These are phyloP conservation scores for Pneumocystis carinii DNA, from an alignment of 1,139 yeast species.

Conservation along the genomic window DNA sequence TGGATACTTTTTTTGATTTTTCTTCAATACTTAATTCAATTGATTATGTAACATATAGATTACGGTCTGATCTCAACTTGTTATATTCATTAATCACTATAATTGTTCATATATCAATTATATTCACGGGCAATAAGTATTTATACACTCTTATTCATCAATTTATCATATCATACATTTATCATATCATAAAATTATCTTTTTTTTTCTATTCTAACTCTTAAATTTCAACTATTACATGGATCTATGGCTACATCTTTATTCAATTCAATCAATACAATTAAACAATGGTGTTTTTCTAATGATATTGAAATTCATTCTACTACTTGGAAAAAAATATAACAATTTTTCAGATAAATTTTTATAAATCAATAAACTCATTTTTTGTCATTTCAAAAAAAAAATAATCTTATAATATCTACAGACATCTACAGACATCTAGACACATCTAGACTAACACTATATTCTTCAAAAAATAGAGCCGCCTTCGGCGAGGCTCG, in stretches of 20 bases:
- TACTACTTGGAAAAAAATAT: slow-evolving; percentile 11
- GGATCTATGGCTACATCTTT: neutral
- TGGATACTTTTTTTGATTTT: slow-evolving; percentile 10
- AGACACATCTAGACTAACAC: too few relatives aligned
- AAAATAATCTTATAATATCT: neutral
- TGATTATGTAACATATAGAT: slow-evolving; percentile 9
- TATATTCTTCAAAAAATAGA: too few relatives aligned
- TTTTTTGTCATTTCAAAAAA: neutral
- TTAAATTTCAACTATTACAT: slow-evolving; percentile 5
- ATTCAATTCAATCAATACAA: slow-evolving; percentile 5
- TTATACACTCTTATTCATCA: neutral
- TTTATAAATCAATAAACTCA: neutral
- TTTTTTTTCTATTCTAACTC: slow-evolving; percentile 4
- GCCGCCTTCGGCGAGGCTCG: slow-evolving; percentile 1
- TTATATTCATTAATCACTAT: slow-evolving; percentile 10
- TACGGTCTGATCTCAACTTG: neutral
- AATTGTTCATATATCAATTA: slow-evolving; percentile 12
- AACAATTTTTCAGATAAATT: slow-evolving; percentile 2
- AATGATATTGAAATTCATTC: slow-evolving; percentile 9
- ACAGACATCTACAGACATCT: too few relatives aligned
- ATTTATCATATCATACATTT: too few relatives aligned
- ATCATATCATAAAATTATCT: too few relatives aligned
- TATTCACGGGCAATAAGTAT: slow-evolving; percentile 10
- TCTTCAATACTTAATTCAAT: slow-evolving; percentile 8
- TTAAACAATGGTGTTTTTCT: slow-evolving; percentile 12